These are phyloP conservation scores for Conticribra guillardii DNA, from an alignment of 108 stramenopile species.

Conservation along the genomic window DNA sequence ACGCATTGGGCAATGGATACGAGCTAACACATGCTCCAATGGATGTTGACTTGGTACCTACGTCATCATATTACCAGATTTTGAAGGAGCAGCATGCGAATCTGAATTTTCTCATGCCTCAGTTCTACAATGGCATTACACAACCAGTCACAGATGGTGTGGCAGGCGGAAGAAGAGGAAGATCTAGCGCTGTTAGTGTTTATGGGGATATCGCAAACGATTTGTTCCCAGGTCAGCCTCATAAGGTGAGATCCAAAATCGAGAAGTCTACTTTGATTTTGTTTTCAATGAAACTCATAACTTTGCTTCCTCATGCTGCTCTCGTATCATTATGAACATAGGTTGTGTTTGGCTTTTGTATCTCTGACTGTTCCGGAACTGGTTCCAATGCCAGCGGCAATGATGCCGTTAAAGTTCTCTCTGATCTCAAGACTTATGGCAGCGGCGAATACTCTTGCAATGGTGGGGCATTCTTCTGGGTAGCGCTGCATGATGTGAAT, in stretches of 20 bases:
- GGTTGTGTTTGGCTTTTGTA: slow-evolving; percentile 67
- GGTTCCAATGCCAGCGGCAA: slow-evolving; percentile 41
- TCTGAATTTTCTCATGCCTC: slow-evolving; percentile 63
- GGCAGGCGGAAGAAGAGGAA: slow-evolving; percentile 11
- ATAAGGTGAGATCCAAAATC: slow-evolving; percentile 8
- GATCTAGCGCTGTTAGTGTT: slow-evolving; percentile 18
- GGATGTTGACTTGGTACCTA: slow-evolving; percentile 51
- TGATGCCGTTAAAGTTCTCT: slow-evolving; percentile 51
- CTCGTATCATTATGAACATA: not conserved
- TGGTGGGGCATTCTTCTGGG: slow-evolving; percentile 71
- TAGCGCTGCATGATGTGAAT: slow-evolving; percentile 1
- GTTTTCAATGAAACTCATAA: not conserved
- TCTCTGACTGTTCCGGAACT: slow-evolving; percentile 51
- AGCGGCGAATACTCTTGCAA: slow-evolving; percentile 43
- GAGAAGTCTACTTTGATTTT: not conserved
- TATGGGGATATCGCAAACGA: slow-evolving; percentile 37
- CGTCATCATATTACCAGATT: slow-evolving; percentile 39
- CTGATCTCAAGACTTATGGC: slow-evolving; percentile 27
- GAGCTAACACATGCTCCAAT: slow-evolving; percentile 49
- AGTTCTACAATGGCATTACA: slow-evolving; percentile 68
- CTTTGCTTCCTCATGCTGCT: not conserved
- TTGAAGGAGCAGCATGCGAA: slow-evolving; percentile 28
- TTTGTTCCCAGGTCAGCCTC: slow-evolving; percentile 9
- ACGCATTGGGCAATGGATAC: slow-evolving; percentile 6
- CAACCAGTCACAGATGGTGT: slow-evolving; percentile 53